Percentiles rank a stretch among this genome's conserved stretches.
Conservation (phyloP, 2,329 filamentous ascomycete species). For the Alternaria alternata region DNA sequence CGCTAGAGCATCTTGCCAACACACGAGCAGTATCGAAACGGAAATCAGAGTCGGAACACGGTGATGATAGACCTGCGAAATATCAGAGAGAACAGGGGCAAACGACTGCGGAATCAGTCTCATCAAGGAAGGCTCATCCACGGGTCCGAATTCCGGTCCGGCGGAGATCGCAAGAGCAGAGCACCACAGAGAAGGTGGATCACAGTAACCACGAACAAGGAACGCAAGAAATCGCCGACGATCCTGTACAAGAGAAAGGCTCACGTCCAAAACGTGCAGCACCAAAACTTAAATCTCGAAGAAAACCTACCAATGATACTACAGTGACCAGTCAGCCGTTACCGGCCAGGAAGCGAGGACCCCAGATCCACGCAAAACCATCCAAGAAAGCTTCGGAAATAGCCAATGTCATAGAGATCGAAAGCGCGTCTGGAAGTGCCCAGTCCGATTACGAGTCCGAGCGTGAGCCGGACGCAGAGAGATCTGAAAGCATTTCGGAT, state of each 20-base stretch:
- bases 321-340: neutral
- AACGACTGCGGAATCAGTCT: neutral
- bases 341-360: neutral
- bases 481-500: constrained; percentile 9
- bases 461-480: constrained; percentile 1
- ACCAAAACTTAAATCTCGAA: neutral
- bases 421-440: neutral
- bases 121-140: neutral
- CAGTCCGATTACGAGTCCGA: neutral
- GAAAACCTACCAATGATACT: neutral
- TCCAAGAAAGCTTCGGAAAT: neutral
- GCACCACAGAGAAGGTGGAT: neutral
- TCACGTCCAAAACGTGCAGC: neutral
- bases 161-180: neutral
- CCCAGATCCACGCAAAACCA: neutral
- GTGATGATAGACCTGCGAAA: neutral
- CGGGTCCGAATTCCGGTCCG: neutral
- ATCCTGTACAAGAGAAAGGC: neutral
- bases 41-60: neutral
- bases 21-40: neutral
- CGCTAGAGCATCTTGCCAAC: neutral
- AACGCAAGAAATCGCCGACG: neutral
- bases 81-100: neutral
- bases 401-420: neutral
- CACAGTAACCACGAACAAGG: neutral